Evolutionary conservation across 495 filamentous ascomycete species (phyloP).

Genomic region (Penicillium tannophilum): DNA sequence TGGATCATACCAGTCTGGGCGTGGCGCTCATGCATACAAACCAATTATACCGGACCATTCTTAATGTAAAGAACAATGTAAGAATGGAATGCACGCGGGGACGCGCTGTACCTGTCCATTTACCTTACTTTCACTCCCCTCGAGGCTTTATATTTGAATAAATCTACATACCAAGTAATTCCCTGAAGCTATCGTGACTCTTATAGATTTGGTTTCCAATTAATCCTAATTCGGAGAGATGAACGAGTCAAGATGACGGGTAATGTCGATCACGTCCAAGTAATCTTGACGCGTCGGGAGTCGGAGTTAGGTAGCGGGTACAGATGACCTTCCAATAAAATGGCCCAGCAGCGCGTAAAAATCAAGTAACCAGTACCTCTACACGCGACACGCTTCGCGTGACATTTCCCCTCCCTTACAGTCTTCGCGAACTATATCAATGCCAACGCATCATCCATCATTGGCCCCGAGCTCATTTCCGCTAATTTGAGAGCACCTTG

Average conservation of each 20-base stretch:
- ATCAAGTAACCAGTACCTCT: constrained; percentile 12
- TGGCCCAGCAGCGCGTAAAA: neutral
- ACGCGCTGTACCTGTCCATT: neutral
- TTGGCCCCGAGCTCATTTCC: constrained; percentile 3
- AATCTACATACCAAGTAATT: no score
- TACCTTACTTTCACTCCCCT: neutral
- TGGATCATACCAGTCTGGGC: constrained; percentile 16
- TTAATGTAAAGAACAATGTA: constrained; percentile 1
- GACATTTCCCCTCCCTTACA: constrained; percentile 1
- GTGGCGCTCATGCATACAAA: constrained; percentile 29
- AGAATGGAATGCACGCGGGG: constrained; percentile 5
- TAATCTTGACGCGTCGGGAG: neutral
- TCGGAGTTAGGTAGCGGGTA: neutral
- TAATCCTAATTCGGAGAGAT: neutral
- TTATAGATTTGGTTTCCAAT: neutral
- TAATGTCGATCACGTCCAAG: no score
- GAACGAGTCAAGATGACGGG: no score
- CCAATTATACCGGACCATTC: constrained; percentile 14
- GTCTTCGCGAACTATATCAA: neutral
- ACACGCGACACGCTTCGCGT: constrained; percentile 13
- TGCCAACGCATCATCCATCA: constrained; percentile 13
- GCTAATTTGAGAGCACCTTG: neutral
- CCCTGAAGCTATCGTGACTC: no score
- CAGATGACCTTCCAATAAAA: neutral
- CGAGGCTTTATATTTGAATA: neutral